These are phyloP conservation scores for Monilinia aucupariae DNA, from an alignment of 2,329 filamentous ascomycete species.

Conservation along the genomic window DNA sequence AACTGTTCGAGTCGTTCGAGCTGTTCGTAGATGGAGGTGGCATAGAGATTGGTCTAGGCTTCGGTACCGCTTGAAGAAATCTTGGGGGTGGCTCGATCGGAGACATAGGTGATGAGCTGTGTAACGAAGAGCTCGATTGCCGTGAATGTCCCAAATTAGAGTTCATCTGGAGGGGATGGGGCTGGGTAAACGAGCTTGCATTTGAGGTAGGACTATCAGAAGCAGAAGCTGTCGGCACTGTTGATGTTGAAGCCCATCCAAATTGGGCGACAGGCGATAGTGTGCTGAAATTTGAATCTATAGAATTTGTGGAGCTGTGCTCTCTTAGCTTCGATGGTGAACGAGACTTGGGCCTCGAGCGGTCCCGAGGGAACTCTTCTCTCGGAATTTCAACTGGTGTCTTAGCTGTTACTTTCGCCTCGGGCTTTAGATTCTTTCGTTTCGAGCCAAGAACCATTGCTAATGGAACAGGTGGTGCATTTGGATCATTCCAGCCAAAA, in stretches of 20 bases:
- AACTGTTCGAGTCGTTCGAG: neutral
- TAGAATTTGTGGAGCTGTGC: conserved; percentile 24
- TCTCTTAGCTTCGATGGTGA: conserved; percentile 24
- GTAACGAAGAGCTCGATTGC: neutral
- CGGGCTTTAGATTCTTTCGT: conserved; percentile 21
- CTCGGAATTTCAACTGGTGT: conserved; percentile 24
- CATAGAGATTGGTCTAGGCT: conserved; percentile 11
- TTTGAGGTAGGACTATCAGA: neutral
- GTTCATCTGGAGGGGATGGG: neutral
- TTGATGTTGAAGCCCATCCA: conserved; percentile 23
- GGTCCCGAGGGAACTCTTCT: conserved; percentile 21
- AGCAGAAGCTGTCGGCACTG: neutral
- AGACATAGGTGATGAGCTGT: neutral
- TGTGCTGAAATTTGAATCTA: conserved; percentile 14
- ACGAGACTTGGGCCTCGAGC: conserved; percentile 23
- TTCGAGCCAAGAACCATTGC: conserved; percentile 27
- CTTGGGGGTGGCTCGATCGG: conserved; percentile 2
- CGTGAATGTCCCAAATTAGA: neutral
- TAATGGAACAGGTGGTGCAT: conserved; percentile 46
- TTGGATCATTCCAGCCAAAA: conserved; percentile 56
- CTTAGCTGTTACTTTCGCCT: conserved; percentile 11
- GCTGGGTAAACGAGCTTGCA: neutral
- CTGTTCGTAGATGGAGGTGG: neutral
- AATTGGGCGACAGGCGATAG: conserved; percentile 23
- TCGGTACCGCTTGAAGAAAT: neutral